phyloP scores from a whole-genome alignment of 768 basidiomycete genomes.

The Cubamyces sp. region DNA sequence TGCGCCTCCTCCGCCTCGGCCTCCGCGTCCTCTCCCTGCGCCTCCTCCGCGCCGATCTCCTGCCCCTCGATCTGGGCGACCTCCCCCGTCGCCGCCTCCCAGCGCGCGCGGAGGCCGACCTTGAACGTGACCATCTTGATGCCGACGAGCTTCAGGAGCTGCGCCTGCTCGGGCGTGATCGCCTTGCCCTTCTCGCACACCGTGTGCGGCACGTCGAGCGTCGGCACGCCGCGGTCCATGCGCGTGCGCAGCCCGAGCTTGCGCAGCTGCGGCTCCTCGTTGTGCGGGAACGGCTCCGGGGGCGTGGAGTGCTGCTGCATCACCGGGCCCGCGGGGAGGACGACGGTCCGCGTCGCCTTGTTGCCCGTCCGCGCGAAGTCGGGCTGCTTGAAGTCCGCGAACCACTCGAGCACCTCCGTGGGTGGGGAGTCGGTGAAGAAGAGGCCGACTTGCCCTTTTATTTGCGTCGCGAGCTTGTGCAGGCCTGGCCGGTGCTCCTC shows the following conservation, averaged over 20 bases:
- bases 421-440: slow-evolving; percentile 90
- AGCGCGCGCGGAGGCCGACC: slow-evolving; percentile 69
- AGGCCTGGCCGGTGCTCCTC: slow-evolving; percentile 84
- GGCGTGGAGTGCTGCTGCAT: slow-evolving; percentile 80
- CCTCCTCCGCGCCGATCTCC: slow-evolving; percentile 42
- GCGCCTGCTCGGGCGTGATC: slow-evolving; percentile 86
- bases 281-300: slow-evolving; percentile 91
- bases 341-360: slow-evolving; percentile 70
- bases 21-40: slow-evolving; percentile 37
- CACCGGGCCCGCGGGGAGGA: slow-evolving; percentile 83
- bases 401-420: slow-evolving; percentile 94
- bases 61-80: slow-evolving; percentile 61
- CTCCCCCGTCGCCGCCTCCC: slow-evolving; percentile 70
- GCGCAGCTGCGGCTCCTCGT: slow-evolving; percentile 95
- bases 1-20: slow-evolving; percentile 39
- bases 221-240: slow-evolving; percentile 88
- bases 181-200: slow-evolving; percentile 83
- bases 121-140: slow-evolving; percentile 87
- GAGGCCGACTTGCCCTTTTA: slow-evolving; percentile 94
- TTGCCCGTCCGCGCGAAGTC: slow-evolving; percentile 94
- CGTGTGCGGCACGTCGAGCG: slow-evolving; percentile 75
- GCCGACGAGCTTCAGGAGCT: slow-evolving; percentile 89
- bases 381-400: slow-evolving; percentile 83
- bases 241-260: slow-evolving; percentile 87
- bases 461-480: slow-evolving; percentile 82